Conservation (phyloP, 768 basidiomycete species). For the Termitomyces sp. region DNA sequence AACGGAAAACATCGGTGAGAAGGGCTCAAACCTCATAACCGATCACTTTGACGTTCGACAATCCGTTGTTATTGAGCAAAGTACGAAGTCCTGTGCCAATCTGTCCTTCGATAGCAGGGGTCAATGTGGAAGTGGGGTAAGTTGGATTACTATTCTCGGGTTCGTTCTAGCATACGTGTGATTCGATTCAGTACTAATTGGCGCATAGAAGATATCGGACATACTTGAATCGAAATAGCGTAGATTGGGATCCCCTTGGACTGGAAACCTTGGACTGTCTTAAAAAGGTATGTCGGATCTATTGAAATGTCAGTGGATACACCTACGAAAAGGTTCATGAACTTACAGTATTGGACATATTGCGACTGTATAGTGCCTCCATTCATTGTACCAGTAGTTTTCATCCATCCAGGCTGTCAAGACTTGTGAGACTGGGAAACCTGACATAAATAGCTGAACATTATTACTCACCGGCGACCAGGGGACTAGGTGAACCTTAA, state of each 20-base stretch:
- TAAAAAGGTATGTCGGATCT: constrained; percentile 75
- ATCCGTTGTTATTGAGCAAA: constrained; percentile 60
- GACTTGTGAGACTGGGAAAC: not conserved
- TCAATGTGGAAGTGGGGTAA: constrained; percentile 63
- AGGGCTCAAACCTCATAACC: constrained; percentile 32
- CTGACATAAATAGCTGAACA: not conserved
- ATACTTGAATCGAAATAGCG: constrained; percentile 55
- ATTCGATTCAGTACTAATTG: not conserved
- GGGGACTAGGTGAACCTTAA: constrained; percentile 58
- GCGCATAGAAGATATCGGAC: too few relatives aligned
- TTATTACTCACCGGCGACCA: constrained; percentile 65
- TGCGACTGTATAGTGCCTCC: constrained; percentile 56
- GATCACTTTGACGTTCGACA: constrained; percentile 56
- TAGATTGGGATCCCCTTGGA: constrained; percentile 58
- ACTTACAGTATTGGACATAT: constrained; percentile 47
- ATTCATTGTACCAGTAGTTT: constrained; percentile 59
- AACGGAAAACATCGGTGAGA: not conserved
- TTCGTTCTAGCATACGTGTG: constrained; percentile 36
- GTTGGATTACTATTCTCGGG: constrained; percentile 58
- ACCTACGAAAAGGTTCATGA: not conserved
- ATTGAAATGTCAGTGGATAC: not conserved
- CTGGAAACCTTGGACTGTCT: constrained; percentile 67
- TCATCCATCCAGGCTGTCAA: constrained; percentile 76
- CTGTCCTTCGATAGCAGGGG: constrained; percentile 51
- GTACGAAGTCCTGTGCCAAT: constrained; percentile 54